These are phyloP conservation scores for Vitis rupestris DNA, from an alignment of 164 flowering plant species.

Conservation along the genomic window DNA sequence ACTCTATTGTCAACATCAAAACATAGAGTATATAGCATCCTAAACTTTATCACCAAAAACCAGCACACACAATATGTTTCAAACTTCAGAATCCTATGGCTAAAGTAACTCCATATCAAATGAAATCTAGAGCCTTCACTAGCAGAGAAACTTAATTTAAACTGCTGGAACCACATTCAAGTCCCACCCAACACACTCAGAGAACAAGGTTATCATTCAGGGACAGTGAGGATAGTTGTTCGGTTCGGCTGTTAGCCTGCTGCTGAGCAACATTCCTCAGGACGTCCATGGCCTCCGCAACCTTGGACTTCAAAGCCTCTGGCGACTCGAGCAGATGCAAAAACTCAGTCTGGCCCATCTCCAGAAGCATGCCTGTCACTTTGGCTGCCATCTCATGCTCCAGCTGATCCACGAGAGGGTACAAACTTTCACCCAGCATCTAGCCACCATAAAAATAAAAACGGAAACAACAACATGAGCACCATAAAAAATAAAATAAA, in stretches of 20 bases:
- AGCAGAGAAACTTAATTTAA: neutral
- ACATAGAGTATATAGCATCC: neutral
- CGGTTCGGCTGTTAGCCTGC: slow-evolving; percentile 40
- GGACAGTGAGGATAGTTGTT: slow-evolving; percentile 61
- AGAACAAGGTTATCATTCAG: slow-evolving; percentile 52
- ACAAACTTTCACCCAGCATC: slow-evolving; percentile 81
- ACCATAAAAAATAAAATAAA: neutral
- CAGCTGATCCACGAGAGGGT: slow-evolving; percentile 75
- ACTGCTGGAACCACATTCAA: neutral
- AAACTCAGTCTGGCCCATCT: slow-evolving; percentile 88
- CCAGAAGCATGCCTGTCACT: slow-evolving; percentile 86
- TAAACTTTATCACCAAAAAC: neutral
- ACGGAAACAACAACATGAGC: neutral
- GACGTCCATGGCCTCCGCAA: slow-evolving; percentile 80
- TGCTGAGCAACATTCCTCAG: slow-evolving; percentile 61
- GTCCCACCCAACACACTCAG: slow-evolving; percentile 13
- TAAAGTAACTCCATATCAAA: neutral
- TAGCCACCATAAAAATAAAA: slow-evolving; percentile 9
- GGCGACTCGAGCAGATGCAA: slow-evolving; percentile 82
- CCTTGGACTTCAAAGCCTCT: slow-evolving; percentile 73
- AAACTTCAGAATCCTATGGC: slow-evolving; percentile 7
- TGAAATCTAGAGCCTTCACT: neutral
- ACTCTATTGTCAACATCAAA: too few species aligned
- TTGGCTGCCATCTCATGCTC: slow-evolving; percentile 75
- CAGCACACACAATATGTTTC: neutral